Evolutionary conservation across 2,329 filamentous ascomycete species (phyloP).

Genomic region (Elsinoe ampelina): DNA sequence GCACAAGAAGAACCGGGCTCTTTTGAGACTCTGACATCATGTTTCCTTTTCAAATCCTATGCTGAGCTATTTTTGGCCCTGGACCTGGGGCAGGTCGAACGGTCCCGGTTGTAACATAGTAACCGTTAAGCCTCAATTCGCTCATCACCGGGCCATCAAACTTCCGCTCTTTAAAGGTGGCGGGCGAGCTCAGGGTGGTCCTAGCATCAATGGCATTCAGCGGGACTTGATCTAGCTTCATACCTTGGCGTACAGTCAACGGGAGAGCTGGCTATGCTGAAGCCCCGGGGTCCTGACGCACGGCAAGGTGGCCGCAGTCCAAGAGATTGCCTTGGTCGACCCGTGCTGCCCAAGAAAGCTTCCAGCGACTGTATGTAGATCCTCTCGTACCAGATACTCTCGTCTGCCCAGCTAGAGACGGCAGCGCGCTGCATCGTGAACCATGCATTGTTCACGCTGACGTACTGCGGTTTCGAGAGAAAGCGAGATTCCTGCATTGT

Average conservation of each 20-base stretch:
- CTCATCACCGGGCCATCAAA: neutral
- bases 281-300: too few relatives aligned
- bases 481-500: too few relatives aligned
- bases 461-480: constrained; percentile 30
- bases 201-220: too few relatives aligned
- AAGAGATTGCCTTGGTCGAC: constrained; percentile 38
- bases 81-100: neutral
- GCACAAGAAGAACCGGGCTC: too few relatives aligned
- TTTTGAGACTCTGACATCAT: constrained; percentile 2
- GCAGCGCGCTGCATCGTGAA: constrained; percentile 34
- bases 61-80: neutral
- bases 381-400: constrained; percentile 33
- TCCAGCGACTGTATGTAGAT: constrained; percentile 32
- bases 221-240: neutral
- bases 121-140: neutral
- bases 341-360: constrained; percentile 33
- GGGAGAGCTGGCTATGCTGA: constrained; percentile 25
- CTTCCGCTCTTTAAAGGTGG: neutral
- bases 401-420: constrained; percentile 34
- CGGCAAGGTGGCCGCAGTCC: constrained; percentile 22
- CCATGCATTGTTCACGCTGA: constrained; percentile 31
- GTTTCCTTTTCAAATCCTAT: neutral
- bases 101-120: neutral
- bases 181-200: neutral
- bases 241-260: constrained; percentile 19